A percentile compares a stretch with the other conserved stretches of the same genome.
phyloP scores from a whole-genome alignment of 1,284 basidiomycete genomes.

The Schizopora paradoxa region DNA sequence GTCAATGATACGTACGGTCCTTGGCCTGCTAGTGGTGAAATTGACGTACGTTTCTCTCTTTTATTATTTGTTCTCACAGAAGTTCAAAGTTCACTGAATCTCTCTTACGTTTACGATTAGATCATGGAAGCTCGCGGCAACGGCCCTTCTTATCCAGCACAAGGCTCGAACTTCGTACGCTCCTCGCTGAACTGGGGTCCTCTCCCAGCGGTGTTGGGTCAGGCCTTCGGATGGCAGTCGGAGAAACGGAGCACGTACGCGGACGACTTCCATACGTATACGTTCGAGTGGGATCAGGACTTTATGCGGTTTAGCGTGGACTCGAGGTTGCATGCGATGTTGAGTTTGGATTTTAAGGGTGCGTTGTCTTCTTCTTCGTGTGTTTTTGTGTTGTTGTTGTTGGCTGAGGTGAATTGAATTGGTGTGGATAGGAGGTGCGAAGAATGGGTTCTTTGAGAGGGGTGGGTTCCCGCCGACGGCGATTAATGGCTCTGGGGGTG shows the following conservation, averaged over 20 bases:
- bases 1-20: constrained; percentile 60
- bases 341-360: constrained; percentile 30
- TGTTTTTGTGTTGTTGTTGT: neutral
- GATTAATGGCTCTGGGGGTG: constrained; percentile 31
- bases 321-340: constrained; percentile 10
- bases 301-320: constrained; percentile 26
- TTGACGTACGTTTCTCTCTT: constrained; percentile 28
- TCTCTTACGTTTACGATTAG: constrained; percentile 26
- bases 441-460: constrained; percentile 30
- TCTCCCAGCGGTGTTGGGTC: constrained; percentile 27
- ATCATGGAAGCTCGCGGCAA: constrained; percentile 24
- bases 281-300: constrained; percentile 40
- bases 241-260: constrained; percentile 35
- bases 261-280: constrained; percentile 34
- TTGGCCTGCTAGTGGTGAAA: constrained; percentile 56
- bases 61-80: neutral
- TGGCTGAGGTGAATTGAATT: neutral
- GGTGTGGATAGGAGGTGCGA: neutral
- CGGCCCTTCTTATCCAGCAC: constrained; percentile 15
- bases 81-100: neutral
- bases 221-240: constrained; percentile 33
- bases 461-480: constrained; percentile 34
- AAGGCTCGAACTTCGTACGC: constrained; percentile 30
- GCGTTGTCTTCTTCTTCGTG: constrained; percentile 12
- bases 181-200: constrained; percentile 38